Conservation (phyloP, 164 flowering plant species). For the Cinnamomum chago region DNA sequence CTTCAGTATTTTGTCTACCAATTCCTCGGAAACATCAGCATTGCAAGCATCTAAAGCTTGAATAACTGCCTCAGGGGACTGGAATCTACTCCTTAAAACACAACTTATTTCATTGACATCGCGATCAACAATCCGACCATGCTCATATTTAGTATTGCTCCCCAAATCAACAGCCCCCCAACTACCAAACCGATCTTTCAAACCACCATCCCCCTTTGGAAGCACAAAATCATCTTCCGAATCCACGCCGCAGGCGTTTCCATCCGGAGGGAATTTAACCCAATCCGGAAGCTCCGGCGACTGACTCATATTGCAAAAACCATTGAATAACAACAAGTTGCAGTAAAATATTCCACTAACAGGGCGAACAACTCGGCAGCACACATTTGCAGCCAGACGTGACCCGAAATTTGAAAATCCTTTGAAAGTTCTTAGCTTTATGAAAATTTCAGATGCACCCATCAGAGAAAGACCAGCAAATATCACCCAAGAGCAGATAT, state of each 20-base stretch:
- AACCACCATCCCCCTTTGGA: conserved; percentile 23
- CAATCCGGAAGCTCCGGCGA: conserved; percentile 60
- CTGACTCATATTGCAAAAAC: conserved; percentile 31
- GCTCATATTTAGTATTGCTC: background rate
- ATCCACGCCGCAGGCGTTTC: conserved; percentile 11
- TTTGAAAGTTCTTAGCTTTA: conserved; percentile 16
- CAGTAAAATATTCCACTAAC: conserved; percentile 2
- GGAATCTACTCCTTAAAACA: conserved; percentile 25
- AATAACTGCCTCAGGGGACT: conserved; percentile 33
- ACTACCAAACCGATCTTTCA: conserved; percentile 28
- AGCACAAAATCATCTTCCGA: conserved; percentile 46
- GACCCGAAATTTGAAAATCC: conserved; percentile 5
- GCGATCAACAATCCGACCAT: conserved; percentile 7
- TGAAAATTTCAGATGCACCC: conserved; percentile 26
- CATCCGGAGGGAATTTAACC: conserved; percentile 30
- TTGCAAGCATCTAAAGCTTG: conserved; percentile 32
- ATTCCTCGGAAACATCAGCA: conserved; percentile 20
- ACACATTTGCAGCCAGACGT: background rate
- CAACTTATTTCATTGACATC: conserved; percentile 36
- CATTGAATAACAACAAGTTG: conserved; percentile 3
- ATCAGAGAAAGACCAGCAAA: background rate
- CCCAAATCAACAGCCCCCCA: conserved; percentile 11
- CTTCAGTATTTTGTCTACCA: conserved; percentile 42
- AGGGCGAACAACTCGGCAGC: background rate
- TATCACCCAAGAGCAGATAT: background rate